Base-by-base conservation (phyloP, 2,329 filamentous ascomycete species). In the Cytospora chrysosperma region DNA sequence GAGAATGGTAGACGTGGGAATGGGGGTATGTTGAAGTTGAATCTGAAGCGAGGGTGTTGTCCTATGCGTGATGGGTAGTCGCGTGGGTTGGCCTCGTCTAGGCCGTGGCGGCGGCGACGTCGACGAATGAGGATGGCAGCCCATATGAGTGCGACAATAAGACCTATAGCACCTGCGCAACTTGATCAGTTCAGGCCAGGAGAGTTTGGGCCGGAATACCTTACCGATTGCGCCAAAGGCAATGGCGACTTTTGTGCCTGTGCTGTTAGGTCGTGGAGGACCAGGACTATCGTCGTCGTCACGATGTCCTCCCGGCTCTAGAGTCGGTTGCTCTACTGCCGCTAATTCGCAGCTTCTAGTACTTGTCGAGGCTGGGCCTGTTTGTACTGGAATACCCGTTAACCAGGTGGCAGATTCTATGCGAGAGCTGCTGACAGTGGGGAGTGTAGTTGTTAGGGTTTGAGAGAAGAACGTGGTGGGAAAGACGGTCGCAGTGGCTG, bases 171-270 rank as follows among this genome's bases (percentile, higher is more conserved):
- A 40, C 53, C 65, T 66, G 21, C 7, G 53, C 27, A 2, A 24
- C 17, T 24, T 19, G 4, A 26, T 56, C 4, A 58, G 27, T 37
- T 27, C 28, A 27, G n/a, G n/a, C 12, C 9, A 28, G 0, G 51
- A 2, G 2, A 10, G 2, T 10, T 2, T 1, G n/a, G 27, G 19
- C 13, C 2, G 8, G 19, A 9, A 34, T n/a, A n/a, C n/a, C 62
- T 19, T 53, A 66, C 65, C 65, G 10, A 66, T 27, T 5, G 32
- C 52, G 12, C 62, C 65, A 17, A 66, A 65, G 15, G 62, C 65
- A 4, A 66, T 66, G 27, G 27, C 65, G 4, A 62, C 63, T 56
- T 62, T 62, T 50, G 43, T 56, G 13, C 49, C 43, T 50, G 34
- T 47, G 50, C 58, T 30, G 12, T 37, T 28, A 30, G 32, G 30